These are phyloP conservation scores for Zymoseptoria pseudotritici DNA, from an alignment of 2,329 filamentous ascomycete genomes.

Conservation along the genomic window DNA sequence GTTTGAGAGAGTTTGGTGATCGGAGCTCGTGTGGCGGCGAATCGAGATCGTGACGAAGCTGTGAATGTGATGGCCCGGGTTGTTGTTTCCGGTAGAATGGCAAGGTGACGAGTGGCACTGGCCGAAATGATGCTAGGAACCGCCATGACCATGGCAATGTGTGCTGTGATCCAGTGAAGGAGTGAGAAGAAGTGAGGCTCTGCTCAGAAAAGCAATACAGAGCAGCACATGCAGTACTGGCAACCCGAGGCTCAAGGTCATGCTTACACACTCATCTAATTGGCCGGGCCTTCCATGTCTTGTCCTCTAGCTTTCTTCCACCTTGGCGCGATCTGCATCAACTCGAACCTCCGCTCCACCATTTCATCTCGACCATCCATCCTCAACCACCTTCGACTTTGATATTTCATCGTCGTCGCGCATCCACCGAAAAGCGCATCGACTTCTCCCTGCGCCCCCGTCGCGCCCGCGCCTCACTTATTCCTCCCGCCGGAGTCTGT, in stretches of 20 bases:
- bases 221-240: conserved; percentile 4
- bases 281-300: not conserved
- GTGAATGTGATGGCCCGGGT: conserved; percentile 5
- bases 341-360: not conserved
- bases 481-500: not conserved
- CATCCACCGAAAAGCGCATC: not conserved
- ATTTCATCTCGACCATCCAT: conserved; percentile 1
- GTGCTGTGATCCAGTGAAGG: conserved; percentile 4
- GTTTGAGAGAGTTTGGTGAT: conserved; percentile 16
- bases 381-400: not conserved
- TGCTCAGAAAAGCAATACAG: not conserved
- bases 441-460: not conserved
- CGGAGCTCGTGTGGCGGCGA: conserved; percentile 7
- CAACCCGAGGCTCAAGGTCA: too few species aligned
- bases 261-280: not conserved
- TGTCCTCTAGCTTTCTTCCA: not conserved
- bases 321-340: too few species aligned
- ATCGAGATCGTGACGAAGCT: not conserved
- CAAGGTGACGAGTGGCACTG: conserved; percentile 14
- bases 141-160: conserved; percentile 11
- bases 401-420: conserved; percentile 1
- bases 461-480: not conserved
- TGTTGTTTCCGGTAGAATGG: conserved; percentile 9
- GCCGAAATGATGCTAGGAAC: conserved; percentile 17
- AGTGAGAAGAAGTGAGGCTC: conserved; percentile 7